Base-by-base conservation (phyloP, 2,329 filamentous ascomycete species). In the Nemania serpens region DNA sequence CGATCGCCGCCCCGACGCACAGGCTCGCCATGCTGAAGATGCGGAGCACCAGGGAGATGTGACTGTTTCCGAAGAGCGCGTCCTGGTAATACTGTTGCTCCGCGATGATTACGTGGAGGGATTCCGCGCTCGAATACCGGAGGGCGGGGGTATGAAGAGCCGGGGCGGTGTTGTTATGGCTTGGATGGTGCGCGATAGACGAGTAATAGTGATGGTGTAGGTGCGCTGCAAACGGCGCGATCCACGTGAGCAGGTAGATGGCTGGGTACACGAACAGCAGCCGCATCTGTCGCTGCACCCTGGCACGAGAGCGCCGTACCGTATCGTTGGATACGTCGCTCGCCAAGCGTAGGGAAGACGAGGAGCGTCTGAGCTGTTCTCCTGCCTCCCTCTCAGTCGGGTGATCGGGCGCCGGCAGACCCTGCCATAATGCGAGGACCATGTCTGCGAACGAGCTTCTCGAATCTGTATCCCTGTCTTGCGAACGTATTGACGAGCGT, bases 191-290 rank as follows among this genome's bases (percentile, higher is more conserved):
- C 55, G 25, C 7, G 25, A 29, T 29, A 7, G 25, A 4, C 25
- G 25, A 29, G 25, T 29, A 29, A 7, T 29, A 29, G 25, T 29
- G 3, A 7, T 80, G 81, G 51, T 87, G 75, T 51, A 86, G 79
- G 71, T 93, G 88, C 2, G 80, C 80, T 2, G 88, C 76, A 67
- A 93, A 91, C 0, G 91, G 90, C 7, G 90, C 76, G 3, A 89
- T 75, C 91, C 91, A 94, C 66, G 91, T 84, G 4, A 85, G 74
- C 18, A 90, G 80, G 74, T 94, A 93, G 3, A 90, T 82, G 17
- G 88, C 72, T 0, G 91, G 91, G 72, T 94, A 94, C 49, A 92
- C 85, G 75, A 93, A 91, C 17, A 93, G 80, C 33, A 89, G 82
- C 34, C 88, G 84, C 2, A 93, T 80, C 69, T 93, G 89, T 10